A percentile compares a stretch with the other conserved stretches of the same genome.
phyloP scores from a whole-genome alignment of 129 eudicot genomes.

The Centaurea solstitialis region DNA sequence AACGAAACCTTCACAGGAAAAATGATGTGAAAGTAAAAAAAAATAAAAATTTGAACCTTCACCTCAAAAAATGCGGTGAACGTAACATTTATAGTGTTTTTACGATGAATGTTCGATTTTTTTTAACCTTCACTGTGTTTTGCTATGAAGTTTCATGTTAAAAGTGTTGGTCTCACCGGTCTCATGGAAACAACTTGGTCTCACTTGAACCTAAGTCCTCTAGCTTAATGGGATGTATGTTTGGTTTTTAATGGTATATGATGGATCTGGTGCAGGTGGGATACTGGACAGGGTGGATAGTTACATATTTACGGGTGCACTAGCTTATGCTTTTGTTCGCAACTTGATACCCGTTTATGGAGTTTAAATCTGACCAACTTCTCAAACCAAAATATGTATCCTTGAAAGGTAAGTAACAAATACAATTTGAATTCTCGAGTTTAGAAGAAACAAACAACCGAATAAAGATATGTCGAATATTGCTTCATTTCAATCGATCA shows the following conservation, averaged over 20 bases:
- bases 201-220: no score
- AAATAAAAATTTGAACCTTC: no score
- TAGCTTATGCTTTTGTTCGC: conserved; percentile 80
- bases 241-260: not conserved
- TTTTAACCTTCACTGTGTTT: no score
- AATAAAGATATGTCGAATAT: not conserved
- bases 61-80: no score
- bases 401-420: not conserved
- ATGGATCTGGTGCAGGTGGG: conserved; percentile 67
- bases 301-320: conserved; percentile 89
- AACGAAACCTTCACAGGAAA: no score
- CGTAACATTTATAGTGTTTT: no score
- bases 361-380: conserved; percentile 39
- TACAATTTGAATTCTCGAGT: not conserved
- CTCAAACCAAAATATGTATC: not conserved
- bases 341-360: conserved; percentile 76
- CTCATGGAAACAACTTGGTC: no score
- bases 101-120: no score
- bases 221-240: no score
- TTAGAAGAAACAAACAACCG: not conserved
- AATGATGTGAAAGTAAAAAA: no score
- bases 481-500: not conserved
- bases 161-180: no score
- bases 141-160: no score
- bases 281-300: conserved; percentile 94